A percentile compares a stretch with the other conserved stretches of the same genome.
phyloP scores from a whole-genome alignment of 352 stramenopile genomes.

The Pythium oligandrum region DNA sequence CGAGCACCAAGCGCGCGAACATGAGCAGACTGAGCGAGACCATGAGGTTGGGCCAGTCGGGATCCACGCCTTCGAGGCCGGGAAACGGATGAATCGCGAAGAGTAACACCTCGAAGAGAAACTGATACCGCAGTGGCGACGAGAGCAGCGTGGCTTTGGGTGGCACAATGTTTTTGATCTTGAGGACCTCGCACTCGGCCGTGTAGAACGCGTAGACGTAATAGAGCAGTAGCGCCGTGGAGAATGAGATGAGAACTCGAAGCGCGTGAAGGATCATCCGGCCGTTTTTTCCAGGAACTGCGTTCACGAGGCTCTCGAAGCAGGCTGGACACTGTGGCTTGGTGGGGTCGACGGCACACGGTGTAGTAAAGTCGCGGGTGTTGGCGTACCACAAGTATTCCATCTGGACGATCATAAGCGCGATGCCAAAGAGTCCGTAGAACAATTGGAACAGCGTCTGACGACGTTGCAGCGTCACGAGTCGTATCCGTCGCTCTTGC shows the following conservation, averaged over 20 bases:
- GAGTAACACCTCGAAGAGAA: constrained; percentile 48
- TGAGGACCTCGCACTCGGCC: constrained; percentile 67
- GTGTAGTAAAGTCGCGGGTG: constrained; percentile 28
- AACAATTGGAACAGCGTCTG: constrained; percentile 66
- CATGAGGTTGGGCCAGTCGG: constrained; percentile 51
- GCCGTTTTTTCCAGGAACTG: constrained; percentile 39
- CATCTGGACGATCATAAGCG: constrained; percentile 73
- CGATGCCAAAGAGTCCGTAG: constrained; percentile 56
- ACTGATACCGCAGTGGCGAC: constrained; percentile 39
- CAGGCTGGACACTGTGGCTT: constrained; percentile 34
- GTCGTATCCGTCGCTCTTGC: constrained; percentile 46
- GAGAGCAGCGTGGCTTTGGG: constrained; percentile 56
- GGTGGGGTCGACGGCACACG: constrained; percentile 25
- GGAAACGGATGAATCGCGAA: constrained; percentile 66
- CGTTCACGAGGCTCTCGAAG: constrained; percentile 17
- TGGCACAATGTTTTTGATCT: constrained; percentile 77
- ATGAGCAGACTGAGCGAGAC: constrained; percentile 58
- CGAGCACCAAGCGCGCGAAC: constrained; percentile 47
- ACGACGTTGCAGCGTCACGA: constrained; percentile 38
- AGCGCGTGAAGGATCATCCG: constrained; percentile 64
- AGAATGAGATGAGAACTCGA: constrained; percentile 63
- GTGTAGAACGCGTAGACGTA: constrained; percentile 67
- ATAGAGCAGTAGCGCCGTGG: constrained; percentile 58
- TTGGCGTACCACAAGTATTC: constrained; percentile 72
- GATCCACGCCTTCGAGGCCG: constrained; percentile 57